phyloP scores from a whole-genome alignment of 768 basidiomycete species.

The Dentipellis fragilis region DNA sequence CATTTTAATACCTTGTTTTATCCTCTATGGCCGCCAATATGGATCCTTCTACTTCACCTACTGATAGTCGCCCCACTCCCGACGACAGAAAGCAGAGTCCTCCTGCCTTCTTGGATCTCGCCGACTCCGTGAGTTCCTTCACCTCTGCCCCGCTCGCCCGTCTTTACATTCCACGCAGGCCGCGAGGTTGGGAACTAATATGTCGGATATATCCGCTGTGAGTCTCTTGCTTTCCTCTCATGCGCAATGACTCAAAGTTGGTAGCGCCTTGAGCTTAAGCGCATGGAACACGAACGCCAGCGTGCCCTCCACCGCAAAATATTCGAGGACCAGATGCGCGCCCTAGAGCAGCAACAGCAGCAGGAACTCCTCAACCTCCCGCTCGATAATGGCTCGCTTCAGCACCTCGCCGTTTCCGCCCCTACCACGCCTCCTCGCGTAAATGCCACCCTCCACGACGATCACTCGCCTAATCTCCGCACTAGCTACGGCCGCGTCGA shows the following conservation, averaged over 20 bases:
- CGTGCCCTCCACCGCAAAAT: slow-evolving; percentile 76
- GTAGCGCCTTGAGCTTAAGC: slow-evolving; percentile 84
- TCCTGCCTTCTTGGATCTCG: slow-evolving; percentile 87
- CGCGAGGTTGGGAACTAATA: slow-evolving; percentile 76
- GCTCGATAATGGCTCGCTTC: slow-evolving; percentile 47
- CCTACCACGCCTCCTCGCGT: slow-evolving; percentile 83
- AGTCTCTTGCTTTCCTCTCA: slow-evolving; percentile 23
- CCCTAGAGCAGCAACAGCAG: slow-evolving; percentile 83
- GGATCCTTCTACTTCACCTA: slow-evolving; percentile 64
- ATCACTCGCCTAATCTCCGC: slow-evolving; percentile 32
- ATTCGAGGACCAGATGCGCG: slow-evolving; percentile 96
- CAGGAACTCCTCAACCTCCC: slow-evolving; percentile 75
- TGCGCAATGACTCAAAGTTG: slow-evolving; percentile 4
- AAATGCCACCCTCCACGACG: slow-evolving; percentile 58
- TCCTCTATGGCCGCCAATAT: slow-evolving; percentile 58
- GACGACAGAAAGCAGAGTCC: slow-evolving; percentile 80
- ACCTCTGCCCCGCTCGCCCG: slow-evolving; percentile 5
- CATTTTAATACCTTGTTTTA: slow-evolving; percentile 26
- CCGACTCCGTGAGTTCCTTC: slow-evolving; percentile 67
- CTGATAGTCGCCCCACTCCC: slow-evolving; percentile 57
- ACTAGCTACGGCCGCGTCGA: slow-evolving; percentile 44
- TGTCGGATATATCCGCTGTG: slow-evolving; percentile 80
- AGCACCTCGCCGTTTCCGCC: slow-evolving; percentile 79
- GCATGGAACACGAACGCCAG: slow-evolving; percentile 84
- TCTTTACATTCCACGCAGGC: slow-evolving; percentile 33